Evolutionary conservation across 116 monocot genomes (phyloP).

Genomic region (Papilionanthe hybrid): DNA sequence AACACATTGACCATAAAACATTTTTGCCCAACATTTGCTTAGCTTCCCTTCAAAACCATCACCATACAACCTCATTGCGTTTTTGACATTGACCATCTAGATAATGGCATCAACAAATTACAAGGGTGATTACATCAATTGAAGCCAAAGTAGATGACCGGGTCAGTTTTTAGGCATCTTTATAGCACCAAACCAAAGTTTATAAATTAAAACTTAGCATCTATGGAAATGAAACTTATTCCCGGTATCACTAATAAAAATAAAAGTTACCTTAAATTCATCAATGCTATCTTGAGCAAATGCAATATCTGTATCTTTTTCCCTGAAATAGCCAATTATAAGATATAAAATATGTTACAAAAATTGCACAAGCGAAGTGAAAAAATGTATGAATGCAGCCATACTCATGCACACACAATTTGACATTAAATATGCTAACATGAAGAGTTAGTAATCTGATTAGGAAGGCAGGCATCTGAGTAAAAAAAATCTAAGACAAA

Average conservation of each 20-base stretch:
- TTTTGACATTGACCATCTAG: background rate
- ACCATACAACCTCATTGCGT: background rate
- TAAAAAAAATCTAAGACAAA: background rate
- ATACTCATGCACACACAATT: background rate
- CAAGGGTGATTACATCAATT: background rate
- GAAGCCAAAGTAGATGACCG: background rate
- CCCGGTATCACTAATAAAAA: background rate
- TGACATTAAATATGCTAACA: background rate
- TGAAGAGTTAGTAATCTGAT: background rate
- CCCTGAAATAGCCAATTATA: slow-evolving; percentile 48
- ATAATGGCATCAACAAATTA: background rate
- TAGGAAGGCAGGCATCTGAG: no score
- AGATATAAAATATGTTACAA: background rate
- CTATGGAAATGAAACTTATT: background rate
- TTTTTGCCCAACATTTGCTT: background rate
- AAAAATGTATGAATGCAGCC: background rate
- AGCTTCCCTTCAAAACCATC: background rate
- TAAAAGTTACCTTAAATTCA: slow-evolving; percentile 85
- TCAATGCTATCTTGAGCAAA: slow-evolving; percentile 99
- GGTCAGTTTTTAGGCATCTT: background rate
- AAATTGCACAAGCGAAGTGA: background rate
- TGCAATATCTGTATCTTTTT: slow-evolving; percentile 94
- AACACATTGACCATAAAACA: background rate
- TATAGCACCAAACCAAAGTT: background rate
- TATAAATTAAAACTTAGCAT: background rate